Conservation (phyloP, 169 alveolate genomes). For the Eimeria falciformis region DNA sequence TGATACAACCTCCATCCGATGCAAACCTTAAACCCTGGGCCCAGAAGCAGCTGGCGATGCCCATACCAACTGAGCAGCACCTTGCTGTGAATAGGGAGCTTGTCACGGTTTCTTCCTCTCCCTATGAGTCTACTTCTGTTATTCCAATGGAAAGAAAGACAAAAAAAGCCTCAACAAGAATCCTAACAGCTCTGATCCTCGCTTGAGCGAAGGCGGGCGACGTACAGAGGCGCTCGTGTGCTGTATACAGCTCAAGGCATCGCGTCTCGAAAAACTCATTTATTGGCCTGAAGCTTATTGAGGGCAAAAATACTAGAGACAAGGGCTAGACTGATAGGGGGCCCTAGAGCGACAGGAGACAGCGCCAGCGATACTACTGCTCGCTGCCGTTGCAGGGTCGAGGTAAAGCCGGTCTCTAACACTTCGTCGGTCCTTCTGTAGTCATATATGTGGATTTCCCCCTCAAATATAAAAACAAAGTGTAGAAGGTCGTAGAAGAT, state of each 20-base stretch:
- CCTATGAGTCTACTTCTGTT: background rate
- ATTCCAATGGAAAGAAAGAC: too few species aligned
- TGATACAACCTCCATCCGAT: background rate
- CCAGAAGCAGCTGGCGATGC: background rate
- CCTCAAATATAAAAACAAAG: conserved; percentile 21
- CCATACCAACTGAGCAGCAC: background rate
- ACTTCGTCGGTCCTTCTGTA: conserved; percentile 28
- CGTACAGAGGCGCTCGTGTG: conserved; percentile 54
- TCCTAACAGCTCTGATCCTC: too few species aligned
- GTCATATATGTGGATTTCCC: background rate
- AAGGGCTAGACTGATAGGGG: conserved; percentile 33
- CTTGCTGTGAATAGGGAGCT: background rate
- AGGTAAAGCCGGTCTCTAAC: conserved; percentile 1
- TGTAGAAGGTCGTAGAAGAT: conserved; percentile 14
- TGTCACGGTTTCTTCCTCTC: background rate
- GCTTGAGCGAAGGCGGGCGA: conserved; percentile 52
- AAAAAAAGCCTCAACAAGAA: too few species aligned
- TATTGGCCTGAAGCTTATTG: background rate
- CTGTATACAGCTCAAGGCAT: background rate
- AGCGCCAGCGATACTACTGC: conserved; percentile 59
- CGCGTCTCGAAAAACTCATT: conserved; percentile 37
- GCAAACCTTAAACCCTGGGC: background rate
- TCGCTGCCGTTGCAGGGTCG: conserved; percentile 62
- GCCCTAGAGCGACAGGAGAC: conserved; percentile 53
- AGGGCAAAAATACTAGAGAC: background rate